These are phyloP conservation scores for Diaporthe ilicicola DNA, from an alignment of 2,329 filamentous ascomycete genomes.

Conservation along the genomic window DNA sequence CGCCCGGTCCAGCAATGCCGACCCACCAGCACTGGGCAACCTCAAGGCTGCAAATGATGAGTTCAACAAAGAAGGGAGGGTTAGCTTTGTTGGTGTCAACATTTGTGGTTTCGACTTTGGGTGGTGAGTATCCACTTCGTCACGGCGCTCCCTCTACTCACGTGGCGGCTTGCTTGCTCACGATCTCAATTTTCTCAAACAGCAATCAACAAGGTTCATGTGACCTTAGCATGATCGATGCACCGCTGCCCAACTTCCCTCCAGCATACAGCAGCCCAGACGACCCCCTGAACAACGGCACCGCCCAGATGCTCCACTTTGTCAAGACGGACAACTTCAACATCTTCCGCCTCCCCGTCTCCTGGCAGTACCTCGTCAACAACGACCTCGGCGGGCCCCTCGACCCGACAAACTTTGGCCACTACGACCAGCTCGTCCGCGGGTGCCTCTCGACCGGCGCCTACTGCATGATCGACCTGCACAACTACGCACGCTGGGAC, in stretches of 20 bases:
- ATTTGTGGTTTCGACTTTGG: constrained; percentile 59
- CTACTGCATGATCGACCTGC: constrained; percentile 56
- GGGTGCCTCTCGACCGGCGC: constrained; percentile 58
- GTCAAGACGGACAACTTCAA: constrained; percentile 61
- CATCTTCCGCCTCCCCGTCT: constrained; percentile 62
- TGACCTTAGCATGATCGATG: background rate
- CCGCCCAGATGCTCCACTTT: constrained; percentile 64
- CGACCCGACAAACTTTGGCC: constrained; percentile 48
- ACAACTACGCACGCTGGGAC: constrained; percentile 41
- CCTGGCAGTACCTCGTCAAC: constrained; percentile 62
- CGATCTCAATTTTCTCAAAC: background rate
- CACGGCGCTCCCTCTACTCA: too few relatives aligned
- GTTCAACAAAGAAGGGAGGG: background rate
- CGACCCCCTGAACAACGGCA: constrained; percentile 35
- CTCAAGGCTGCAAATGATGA: too few relatives aligned
- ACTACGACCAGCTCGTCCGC: constrained; percentile 59
- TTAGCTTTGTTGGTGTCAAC: constrained; percentile 44
- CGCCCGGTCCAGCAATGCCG: background rate
- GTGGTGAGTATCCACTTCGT: constrained; percentile 38
- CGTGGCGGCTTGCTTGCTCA: background rate
- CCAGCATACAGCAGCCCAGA: constrained; percentile 21
- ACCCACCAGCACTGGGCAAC: background rate
- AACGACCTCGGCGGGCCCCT: constrained; percentile 52
- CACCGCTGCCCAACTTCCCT: background rate
- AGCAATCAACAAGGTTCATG: constrained; percentile 11